Evolutionary conservation across 2,329 filamentous ascomycete genomes (phyloP).

Genomic region (Incumbomyces lentus): DNA sequence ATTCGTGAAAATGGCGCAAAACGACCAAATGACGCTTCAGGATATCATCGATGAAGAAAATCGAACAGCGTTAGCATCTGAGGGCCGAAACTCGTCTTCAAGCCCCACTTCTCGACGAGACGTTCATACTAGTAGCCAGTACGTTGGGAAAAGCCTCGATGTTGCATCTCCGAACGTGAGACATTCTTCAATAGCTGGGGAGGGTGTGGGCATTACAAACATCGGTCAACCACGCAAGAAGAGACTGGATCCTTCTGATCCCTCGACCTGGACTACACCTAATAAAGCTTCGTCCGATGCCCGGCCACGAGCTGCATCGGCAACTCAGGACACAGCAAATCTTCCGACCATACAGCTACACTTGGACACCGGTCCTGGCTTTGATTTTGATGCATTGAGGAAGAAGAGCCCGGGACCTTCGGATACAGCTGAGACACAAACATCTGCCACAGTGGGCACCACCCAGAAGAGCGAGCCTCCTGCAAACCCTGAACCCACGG

Average conservation of each 20-base stretch:
- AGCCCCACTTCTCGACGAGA: not conserved
- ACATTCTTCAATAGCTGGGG: conserved; percentile 31
- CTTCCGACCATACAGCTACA: conserved; percentile 20
- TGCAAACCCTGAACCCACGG: too few relatives aligned
- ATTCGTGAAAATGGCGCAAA: not conserved
- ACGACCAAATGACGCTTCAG: not conserved
- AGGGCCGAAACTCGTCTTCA: not conserved
- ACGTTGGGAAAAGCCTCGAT: conserved; percentile 57
- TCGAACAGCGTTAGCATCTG: not conserved
- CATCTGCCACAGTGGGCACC: conserved; percentile 28
- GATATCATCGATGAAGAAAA: conserved; percentile 1
- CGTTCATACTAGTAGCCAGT: not conserved
- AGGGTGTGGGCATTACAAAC: conserved; percentile 27
- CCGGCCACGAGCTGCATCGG: conserved; percentile 26
- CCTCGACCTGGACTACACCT: conserved; percentile 25
- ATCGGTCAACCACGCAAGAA: conserved; percentile 20
- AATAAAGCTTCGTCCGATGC: conserved; percentile 21
- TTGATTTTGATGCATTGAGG: not conserved
- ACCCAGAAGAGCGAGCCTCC: too few relatives aligned
- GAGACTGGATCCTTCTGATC: conserved; percentile 30
- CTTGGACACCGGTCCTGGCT: not conserved
- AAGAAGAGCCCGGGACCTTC: conserved; percentile 24
- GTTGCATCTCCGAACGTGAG: conserved; percentile 36
- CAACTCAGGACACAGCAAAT: conserved; percentile 18
- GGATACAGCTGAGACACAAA: conserved; percentile 36